phyloP scores from a whole-genome alignment of 2,329 filamentous ascomycete genomes.

The Rhynchosporium graminicola region DNA sequence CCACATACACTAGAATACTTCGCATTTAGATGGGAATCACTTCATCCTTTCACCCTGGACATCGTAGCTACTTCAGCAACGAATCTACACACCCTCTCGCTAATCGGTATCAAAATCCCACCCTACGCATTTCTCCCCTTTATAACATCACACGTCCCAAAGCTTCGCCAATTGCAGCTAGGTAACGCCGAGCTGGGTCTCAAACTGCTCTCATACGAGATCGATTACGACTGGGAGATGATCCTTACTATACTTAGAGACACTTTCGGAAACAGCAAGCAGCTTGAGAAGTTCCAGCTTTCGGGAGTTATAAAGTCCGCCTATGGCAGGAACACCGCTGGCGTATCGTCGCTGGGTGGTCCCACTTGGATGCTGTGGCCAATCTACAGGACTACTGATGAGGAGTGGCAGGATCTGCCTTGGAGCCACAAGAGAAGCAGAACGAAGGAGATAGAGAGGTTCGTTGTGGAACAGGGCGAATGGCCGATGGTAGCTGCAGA shows the following conservation, averaged over 20 bases:
- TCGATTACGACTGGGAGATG: conserved; percentile 12
- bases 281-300: conserved; percentile 27
- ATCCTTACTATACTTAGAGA: conserved; percentile 19
- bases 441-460: conserved; percentile 25
- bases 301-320: conserved; percentile 12
- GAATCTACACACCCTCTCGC: conserved; percentile 16
- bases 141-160: conserved; percentile 3
- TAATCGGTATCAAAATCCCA: conserved; percentile 8
- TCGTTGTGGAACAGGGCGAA: conserved; percentile 17
- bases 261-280: not conserved
- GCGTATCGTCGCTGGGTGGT: not conserved
- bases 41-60: not conserved
- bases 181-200: conserved; percentile 5
- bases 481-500: conserved; percentile 24
- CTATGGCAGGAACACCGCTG: too few relatives aligned
- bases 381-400: conserved; percentile 24
- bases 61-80: conserved; percentile 7
- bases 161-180: conserved; percentile 15
- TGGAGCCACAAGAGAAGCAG: not conserved
- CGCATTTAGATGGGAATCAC: conserved; percentile 19
- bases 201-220: not conserved
- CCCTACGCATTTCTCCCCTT: conserved; percentile 15
- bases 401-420: not conserved
- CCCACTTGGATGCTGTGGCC: conserved; percentile 24
- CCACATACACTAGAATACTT: conserved; percentile 13